phyloP scores from a whole-genome alignment of 768 basidiomycete species.

The Sporobolomyces phaffii region DNA sequence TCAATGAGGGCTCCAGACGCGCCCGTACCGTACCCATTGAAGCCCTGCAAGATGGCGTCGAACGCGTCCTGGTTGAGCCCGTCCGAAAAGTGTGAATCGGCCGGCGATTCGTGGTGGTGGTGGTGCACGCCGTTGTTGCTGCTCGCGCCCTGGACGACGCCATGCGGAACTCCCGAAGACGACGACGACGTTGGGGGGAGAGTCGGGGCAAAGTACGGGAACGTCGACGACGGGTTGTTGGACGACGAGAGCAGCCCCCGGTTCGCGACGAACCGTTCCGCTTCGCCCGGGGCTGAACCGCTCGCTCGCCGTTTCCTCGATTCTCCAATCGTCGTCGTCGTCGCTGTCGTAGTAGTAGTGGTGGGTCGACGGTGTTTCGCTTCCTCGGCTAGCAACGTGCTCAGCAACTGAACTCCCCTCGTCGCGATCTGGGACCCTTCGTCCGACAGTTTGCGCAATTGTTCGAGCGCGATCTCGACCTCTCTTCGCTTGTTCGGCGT shows the following conservation, averaged over 20 bases:
- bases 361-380: conserved; percentile 20
- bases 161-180: too few species aligned
- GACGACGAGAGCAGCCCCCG: too few species aligned
- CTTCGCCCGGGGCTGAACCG: neutral
- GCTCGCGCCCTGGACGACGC: too few species aligned
- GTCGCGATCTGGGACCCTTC: conserved; percentile 27
- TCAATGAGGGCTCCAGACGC: too few species aligned
- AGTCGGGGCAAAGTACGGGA: conserved; percentile 24
- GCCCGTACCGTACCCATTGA: neutral
- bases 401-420: conserved; percentile 29
- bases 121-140: neutral
- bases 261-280: conserved; percentile 9
- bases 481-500: conserved; percentile 24
- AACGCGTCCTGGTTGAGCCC: conserved; percentile 16
- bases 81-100: conserved; percentile 11
- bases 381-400: conserved; percentile 35
- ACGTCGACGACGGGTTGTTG: neutral
- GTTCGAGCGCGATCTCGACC: conserved; percentile 28
- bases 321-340: too few species aligned
- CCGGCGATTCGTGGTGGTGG: neutral
- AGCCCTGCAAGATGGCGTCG: conserved; percentile 17
- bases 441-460: neutral
- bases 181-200: neutral
- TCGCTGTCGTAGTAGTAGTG: too few species aligned
- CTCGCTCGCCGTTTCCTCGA: conserved; percentile 7